phyloP scores from a whole-genome alignment of 2,329 filamentous ascomycete species.

The Diplocarpon mali region DNA sequence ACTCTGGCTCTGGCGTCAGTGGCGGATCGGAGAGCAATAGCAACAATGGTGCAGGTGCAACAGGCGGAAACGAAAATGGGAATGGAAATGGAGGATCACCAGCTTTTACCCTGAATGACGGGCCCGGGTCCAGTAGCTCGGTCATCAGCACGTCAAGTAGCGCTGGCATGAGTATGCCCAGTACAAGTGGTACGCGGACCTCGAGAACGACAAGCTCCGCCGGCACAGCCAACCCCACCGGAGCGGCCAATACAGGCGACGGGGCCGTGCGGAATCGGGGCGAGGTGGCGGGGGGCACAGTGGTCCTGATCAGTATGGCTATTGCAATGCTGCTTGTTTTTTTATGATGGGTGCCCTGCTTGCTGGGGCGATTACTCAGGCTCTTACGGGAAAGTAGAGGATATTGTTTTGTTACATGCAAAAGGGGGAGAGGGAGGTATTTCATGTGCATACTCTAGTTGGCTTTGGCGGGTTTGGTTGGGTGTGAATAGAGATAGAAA shows the following conservation, averaged over 20 bases:
- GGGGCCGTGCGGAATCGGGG: conserved; percentile 1
- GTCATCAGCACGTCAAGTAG: not conserved
- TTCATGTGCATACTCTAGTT: not conserved
- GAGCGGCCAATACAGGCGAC: conserved; percentile 1
- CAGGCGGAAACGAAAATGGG: not conserved
- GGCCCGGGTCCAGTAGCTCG: not conserved
- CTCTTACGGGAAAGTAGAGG: conserved; percentile 11
- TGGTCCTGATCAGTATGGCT: conserved; percentile 5
- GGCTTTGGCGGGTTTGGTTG: not conserved
- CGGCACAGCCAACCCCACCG: not conserved
- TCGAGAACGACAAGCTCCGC: not conserved
- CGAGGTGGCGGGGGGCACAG: not conserved
- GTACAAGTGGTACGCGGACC: not conserved
- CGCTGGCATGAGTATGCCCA: not conserved
- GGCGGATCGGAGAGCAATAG: not conserved
- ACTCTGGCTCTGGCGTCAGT: not conserved
- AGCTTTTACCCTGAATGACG: not conserved
- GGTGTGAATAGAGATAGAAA: not conserved
- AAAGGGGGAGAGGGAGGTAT: not conserved
- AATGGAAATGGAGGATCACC: not conserved
- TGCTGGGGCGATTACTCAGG: not conserved
- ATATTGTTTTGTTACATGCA: not conserved
- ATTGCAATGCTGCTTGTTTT: conserved; percentile 11
- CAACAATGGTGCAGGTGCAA: not conserved
- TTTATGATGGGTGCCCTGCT: conserved; percentile 11